Evolutionary conservation across 2,329 filamentous ascomycete species (phyloP).

Genomic region (Xylaria sp.): DNA sequence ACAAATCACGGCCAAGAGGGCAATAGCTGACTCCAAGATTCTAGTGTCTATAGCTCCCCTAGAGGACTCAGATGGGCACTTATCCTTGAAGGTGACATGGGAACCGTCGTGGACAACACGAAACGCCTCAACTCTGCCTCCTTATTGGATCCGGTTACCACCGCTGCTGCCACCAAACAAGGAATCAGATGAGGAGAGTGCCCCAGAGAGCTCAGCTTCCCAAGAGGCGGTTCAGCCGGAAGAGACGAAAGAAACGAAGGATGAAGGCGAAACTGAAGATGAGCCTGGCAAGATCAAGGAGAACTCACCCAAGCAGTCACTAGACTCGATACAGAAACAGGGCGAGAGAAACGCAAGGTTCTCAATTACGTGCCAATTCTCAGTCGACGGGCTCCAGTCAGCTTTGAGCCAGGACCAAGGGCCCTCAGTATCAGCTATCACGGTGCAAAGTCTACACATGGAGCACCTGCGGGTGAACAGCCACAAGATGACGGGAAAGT

Average conservation of each 20-base stretch:
- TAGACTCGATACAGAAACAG: slow-evolving; percentile 46
- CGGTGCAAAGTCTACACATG: slow-evolving; percentile 50
- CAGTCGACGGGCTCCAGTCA: slow-evolving; percentile 51
- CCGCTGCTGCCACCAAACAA: slow-evolving; percentile 43
- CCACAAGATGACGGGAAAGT: slow-evolving; percentile 50
- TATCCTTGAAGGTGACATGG: slow-evolving; percentile 64
- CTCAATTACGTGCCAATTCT: slow-evolving; percentile 56
- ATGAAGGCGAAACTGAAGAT: neutral
- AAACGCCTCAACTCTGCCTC: slow-evolving; percentile 58
- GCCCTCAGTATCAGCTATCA: slow-evolving; percentile 32
- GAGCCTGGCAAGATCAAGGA: slow-evolving; percentile 14
- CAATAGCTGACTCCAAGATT: too few relatives aligned
- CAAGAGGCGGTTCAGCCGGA: slow-evolving; percentile 13
- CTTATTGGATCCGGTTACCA: slow-evolving; percentile 62
- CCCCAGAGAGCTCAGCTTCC: slow-evolving; percentile 17
- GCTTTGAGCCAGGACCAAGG: slow-evolving; percentile 50
- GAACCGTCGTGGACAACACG: slow-evolving; percentile 59
- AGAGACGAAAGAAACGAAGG: slow-evolving; percentile 6
- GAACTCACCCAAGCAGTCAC: slow-evolving; percentile 37
- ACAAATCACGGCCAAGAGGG: too few relatives aligned
- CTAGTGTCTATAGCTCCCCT: slow-evolving; percentile 60
- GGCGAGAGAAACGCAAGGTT: slow-evolving; percentile 34
- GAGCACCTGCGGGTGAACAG: slow-evolving; percentile 52
- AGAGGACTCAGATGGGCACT: slow-evolving; percentile 65
- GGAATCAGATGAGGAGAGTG: slow-evolving; percentile 1